A percentile compares a stretch with the other conserved stretches of the same genome.
Evolutionary conservation across 2,329 filamentous ascomycete species (phyloP).

Genomic region (Penicillium sp.): DNA sequence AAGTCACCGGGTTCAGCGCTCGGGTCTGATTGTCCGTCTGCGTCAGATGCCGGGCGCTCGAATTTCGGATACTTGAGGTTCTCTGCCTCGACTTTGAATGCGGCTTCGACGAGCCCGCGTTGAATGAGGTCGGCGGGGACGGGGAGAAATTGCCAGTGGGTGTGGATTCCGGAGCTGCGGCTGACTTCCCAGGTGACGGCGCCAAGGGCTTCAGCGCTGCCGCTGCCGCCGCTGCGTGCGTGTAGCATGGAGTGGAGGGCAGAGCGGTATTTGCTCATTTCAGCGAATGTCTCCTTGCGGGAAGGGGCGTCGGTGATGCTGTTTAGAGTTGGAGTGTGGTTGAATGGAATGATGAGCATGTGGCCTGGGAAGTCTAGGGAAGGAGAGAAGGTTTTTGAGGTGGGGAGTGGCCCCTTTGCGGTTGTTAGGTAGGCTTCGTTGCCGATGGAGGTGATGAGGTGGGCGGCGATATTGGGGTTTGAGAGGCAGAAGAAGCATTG

Average conservation of each 20-base stretch:
- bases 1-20: conserved; percentile 62
- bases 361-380: conserved; percentile 79
- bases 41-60: conserved; percentile 37
- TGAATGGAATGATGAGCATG: conserved; percentile 86
- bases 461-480: conserved; percentile 79
- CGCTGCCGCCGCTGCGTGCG: conserved; percentile 44
- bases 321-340: conserved; percentile 77
- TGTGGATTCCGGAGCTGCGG: conserved; percentile 78
- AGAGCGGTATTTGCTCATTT: conserved; percentile 83
- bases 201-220: conserved; percentile 62
- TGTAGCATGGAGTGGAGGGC: conserved; percentile 79
- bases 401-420: conserved; percentile 86
- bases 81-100: conserved; percentile 86
- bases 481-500: conserved; percentile 96
- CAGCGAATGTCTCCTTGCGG: conserved; percentile 65
- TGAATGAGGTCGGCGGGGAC: conserved; percentile 70
- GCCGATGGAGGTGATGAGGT: conserved; percentile 89
- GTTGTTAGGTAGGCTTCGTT: conserved; percentile 87
- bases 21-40: conserved; percentile 33
- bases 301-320: conserved; percentile 66
- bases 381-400: conserved; percentile 67
- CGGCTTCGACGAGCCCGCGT: conserved; percentile 80
- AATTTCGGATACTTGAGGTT: conserved; percentile 68
- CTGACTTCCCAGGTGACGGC: conserved; percentile 93
- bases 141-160: conserved; percentile 93